Evolutionary conservation across 2,329 filamentous ascomycete genomes (phyloP), one percentile per base, ranked within the genome.

Genomic region (Penicillium capsulatum): DNA sequence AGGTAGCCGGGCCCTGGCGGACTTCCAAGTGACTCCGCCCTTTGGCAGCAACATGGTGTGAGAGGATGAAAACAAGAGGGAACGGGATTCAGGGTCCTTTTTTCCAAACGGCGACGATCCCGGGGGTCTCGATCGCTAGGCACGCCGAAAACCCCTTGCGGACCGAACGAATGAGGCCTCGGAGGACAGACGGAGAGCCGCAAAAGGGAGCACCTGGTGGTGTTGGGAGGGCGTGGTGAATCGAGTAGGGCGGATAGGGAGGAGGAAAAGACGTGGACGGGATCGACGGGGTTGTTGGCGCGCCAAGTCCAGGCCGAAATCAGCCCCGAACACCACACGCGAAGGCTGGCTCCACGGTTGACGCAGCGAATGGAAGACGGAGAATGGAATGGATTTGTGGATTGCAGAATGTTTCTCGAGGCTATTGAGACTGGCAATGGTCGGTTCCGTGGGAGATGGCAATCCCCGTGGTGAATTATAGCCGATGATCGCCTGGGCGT

Each of bases 1-100:
- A 30, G 89, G 88, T 55, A 96, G 71, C 59, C 80, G 79, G 57
- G 85, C 76, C 71, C 80, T 86, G 53, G 90, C 84, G 52, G 86
- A 84, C 75, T 94, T 96, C 90, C 91, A 97, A 66, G 81, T 89
- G 60, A 91, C 77, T 64, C 87, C 86, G 65, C 85, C 86, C 70
- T 94, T 94, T 51, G 87, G 86, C 57, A 94, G 80, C 72, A 96
- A 80, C 90, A 96, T 96, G 48, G 53, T 73, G 60, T 33, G 26
- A 36, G 38, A 30, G 31, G 34, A 35, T n/a, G 39, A 15, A 20
- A 22, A 42, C n/a, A 33, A 26, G 32, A 24, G 35, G 11, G 17
- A 15, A 19, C 34, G 33, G 34, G 40, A 38, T 36, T 50, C 48
- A 51, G 50, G 47, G 45, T 43, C 45, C n/a, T n/a, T n/a, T n/a